Evolutionary conservation across 805 yeast genomes (phyloP).

Genomic region (Lachancea waltii): DNA sequence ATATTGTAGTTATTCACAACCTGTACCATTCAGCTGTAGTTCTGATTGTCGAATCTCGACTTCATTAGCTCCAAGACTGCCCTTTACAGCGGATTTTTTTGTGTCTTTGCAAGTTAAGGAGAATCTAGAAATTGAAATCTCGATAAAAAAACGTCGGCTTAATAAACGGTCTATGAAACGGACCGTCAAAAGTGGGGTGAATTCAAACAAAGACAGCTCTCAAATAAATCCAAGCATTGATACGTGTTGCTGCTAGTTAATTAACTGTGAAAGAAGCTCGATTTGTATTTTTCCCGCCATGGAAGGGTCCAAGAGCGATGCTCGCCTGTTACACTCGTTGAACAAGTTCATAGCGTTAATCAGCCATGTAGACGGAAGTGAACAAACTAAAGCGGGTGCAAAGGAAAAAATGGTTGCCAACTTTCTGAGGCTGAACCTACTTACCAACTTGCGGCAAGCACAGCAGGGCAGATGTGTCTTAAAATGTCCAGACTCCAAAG

Average conservation of each 20-base stretch:
- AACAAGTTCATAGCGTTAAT: conserved; percentile 19
- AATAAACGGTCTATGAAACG: too few species aligned
- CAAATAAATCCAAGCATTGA: background rate
- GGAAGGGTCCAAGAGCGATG: conserved; percentile 13
- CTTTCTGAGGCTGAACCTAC: conserved; percentile 11
- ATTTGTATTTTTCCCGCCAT: background rate
- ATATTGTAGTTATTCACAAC: too few species aligned
- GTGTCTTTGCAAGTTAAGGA: too few species aligned
- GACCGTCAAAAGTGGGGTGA: conserved; percentile 3
- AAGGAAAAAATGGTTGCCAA: conserved; percentile 6
- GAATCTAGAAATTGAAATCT: too few species aligned
- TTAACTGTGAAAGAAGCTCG: background rate
- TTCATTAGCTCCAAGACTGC: too few species aligned
- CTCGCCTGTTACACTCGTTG: conserved; percentile 19
- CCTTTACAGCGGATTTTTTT: too few species aligned
- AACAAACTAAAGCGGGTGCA: background rate
- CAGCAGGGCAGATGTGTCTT: conserved; percentile 1
- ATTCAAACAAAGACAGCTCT: too few species aligned
- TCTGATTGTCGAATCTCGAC: too few species aligned
- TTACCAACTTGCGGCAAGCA: conserved; percentile 7
- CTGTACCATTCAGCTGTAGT: too few species aligned
- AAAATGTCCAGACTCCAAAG: background rate
- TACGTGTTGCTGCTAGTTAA: background rate
- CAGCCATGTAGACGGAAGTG: conserved; percentile 9
- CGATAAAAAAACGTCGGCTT: too few species aligned